These are phyloP conservation scores for Aspergillus jensenii DNA, from an alignment of 2,329 filamentous ascomycete species.

Conservation along the genomic window DNA sequence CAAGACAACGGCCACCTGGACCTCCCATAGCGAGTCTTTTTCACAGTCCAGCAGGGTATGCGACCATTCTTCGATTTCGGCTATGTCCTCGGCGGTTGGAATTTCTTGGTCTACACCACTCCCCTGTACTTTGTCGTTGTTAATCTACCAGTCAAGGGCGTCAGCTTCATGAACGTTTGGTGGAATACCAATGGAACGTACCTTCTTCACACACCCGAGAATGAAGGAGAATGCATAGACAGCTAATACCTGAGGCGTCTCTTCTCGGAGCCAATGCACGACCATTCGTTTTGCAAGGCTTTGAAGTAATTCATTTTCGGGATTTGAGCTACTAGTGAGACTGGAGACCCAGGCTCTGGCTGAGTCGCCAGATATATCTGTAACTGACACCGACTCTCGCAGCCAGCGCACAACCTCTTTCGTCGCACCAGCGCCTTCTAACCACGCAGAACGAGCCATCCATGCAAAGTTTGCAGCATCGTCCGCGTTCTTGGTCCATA, in stretches of 20 bases:
- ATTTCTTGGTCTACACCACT: neutral
- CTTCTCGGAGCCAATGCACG: conserved; percentile 20
- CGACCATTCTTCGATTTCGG: conserved; percentile 16
- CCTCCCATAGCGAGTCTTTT: conserved; percentile 19
- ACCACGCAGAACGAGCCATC: conserved; percentile 19
- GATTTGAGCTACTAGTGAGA: conserved; percentile 14
- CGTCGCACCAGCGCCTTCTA: conserved; percentile 14
- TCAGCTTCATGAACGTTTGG: neutral
- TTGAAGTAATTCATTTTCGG: conserved; percentile 21
- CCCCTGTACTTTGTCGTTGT: neutral
- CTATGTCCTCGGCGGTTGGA: conserved; percentile 9
- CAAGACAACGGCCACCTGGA: conserved; percentile 24
- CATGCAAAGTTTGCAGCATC: conserved; percentile 6
- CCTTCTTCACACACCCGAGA: conserved; percentile 13
- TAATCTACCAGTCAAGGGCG: neutral
- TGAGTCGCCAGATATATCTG: conserved; percentile 14
- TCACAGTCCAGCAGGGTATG: conserved; percentile 3
- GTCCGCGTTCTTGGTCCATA: conserved; percentile 16
- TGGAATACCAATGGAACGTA: neutral
- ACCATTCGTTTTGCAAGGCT: conserved; percentile 23
- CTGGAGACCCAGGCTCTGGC: conserved; percentile 21
- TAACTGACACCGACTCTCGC: conserved; percentile 22
- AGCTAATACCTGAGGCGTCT: conserved; percentile 8
- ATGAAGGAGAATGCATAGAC: conserved; percentile 17
- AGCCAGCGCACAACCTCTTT: conserved; percentile 22